A percentile compares a stretch with the other conserved stretches of the same genome.
Conservation (phyloP, 2,329 filamentous ascomycete genomes). For the Alternaria longipes region DNA sequence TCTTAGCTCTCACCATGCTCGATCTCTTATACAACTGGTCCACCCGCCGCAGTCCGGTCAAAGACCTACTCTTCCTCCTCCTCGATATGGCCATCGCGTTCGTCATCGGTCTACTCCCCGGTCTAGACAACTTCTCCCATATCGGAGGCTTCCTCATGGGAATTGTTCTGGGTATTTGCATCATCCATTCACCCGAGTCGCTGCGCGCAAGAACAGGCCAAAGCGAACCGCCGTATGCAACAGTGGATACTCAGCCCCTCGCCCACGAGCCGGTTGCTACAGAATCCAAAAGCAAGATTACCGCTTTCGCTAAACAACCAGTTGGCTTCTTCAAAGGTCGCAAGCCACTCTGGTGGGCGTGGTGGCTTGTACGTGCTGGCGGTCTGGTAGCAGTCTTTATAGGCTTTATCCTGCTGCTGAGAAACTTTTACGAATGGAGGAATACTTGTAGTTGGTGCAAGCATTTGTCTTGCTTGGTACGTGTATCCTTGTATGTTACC, state of each 20-base stretch:
- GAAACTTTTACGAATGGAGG: constrained; percentile 87
- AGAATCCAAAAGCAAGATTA: constrained; percentile 36
- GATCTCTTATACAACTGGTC: constrained; percentile 94
- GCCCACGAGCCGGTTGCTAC: constrained; percentile 21
- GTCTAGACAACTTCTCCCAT: constrained; percentile 95
- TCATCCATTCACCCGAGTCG: constrained; percentile 86
- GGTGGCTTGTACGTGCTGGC: constrained; percentile 88
- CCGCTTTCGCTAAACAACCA: constrained; percentile 59
- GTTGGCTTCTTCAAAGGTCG: constrained; percentile 88
- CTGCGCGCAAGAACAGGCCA: constrained; percentile 78
- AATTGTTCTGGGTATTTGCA: constrained; percentile 81
- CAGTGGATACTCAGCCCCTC: constrained; percentile 58
- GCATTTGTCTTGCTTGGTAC: constrained; percentile 90
- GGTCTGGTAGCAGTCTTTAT: constrained; percentile 82
- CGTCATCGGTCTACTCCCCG: constrained; percentile 88
- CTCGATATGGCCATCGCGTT: constrained; percentile 90
- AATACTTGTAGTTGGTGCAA: constrained; percentile 91
- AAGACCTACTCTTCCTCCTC: constrained; percentile 86
- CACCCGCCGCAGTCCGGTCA: constrained; percentile 76
- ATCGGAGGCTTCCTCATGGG: constrained; percentile 97
- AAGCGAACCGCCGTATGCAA: constrained; percentile 74
- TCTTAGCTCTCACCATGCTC: constrained; percentile 86
- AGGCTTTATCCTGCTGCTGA: constrained; percentile 84
- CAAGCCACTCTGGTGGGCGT: constrained; percentile 95
- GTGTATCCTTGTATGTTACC: constrained; percentile 51